Conservation (phyloP, 2,329 filamentous ascomycete species). For the Purpureocillium takamizusanense region DNA sequence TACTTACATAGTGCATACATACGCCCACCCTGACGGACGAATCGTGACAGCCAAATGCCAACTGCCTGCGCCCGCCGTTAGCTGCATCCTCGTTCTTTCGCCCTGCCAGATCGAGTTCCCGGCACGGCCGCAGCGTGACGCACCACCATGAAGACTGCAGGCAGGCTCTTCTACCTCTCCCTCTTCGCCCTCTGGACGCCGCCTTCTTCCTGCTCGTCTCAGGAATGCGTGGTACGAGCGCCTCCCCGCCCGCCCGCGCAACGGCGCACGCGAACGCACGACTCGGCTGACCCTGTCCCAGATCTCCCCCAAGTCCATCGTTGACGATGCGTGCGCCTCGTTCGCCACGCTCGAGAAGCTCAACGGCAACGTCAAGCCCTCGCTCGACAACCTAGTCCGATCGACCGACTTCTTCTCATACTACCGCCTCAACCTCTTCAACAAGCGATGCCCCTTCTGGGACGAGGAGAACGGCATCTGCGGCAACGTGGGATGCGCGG, state of each 20-base stretch:
- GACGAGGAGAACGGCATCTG: slow-evolving; percentile 87
- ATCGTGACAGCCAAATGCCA: no score
- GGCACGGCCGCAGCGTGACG: not conserved
- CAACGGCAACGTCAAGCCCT: slow-evolving; percentile 68
- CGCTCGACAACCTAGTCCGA: slow-evolving; percentile 70
- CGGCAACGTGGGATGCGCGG: slow-evolving; percentile 92
- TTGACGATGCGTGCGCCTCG: slow-evolving; percentile 89
- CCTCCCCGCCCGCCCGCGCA: slow-evolving; percentile 5
- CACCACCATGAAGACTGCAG: slow-evolving; percentile 41
- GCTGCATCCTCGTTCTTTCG: no score
- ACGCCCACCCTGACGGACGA: no score
- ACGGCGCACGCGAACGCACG: not conserved
- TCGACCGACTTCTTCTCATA: slow-evolving; percentile 97
- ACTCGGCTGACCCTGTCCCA: slow-evolving; percentile 29
- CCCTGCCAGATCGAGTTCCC: no score
- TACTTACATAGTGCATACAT: no score
- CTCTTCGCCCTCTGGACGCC: slow-evolving; percentile 46
- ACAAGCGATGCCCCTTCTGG: slow-evolving; percentile 95
- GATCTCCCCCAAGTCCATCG: slow-evolving; percentile 82
- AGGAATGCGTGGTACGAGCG: slow-evolving; percentile 44
- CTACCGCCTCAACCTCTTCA: slow-evolving; percentile 89
- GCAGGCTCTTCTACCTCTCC: slow-evolving; percentile 45
- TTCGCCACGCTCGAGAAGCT: slow-evolving; percentile 83
- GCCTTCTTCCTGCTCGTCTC: slow-evolving; percentile 33
- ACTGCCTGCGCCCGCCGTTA: no score